These are phyloP conservation scores for Hanseniaspora clermontiae DNA, from an alignment of 805 yeast species.

Conservation along the genomic window DNA sequence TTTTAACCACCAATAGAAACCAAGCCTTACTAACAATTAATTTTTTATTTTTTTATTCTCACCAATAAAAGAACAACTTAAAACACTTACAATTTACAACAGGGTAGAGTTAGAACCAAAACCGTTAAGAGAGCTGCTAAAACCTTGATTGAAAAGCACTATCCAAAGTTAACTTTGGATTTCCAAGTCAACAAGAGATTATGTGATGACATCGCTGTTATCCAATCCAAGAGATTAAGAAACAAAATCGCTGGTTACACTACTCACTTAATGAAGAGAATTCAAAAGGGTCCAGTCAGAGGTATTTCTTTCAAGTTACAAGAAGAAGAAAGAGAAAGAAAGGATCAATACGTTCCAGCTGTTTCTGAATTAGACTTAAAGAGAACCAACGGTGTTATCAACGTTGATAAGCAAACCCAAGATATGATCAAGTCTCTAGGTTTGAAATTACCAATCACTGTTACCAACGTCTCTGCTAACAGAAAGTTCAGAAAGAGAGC, in stretches of 20 bases:
- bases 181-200: conserved; percentile 99
- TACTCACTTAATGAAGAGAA: conserved; percentile 99
- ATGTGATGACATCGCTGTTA: conserved; percentile 95
- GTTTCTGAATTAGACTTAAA: conserved; percentile 98
- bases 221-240: conserved; percentile 99
- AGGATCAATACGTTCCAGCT: conserved; percentile 99
- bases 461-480: conserved; percentile 77
- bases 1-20: not conserved
- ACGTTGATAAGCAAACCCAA: conserved; percentile 94
- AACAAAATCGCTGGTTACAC: conserved; percentile 99
- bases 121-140: conserved; percentile 99
- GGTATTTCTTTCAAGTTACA: conserved; percentile 99
- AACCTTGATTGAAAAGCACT: conserved; percentile 98
- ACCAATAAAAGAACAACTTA: not conserved
- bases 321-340: conserved; percentile 99
- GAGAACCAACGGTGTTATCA: conserved; percentile 89
- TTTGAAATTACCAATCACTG: conserved; percentile 74
- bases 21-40: conserved; percentile 9
- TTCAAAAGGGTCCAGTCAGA: conserved; percentile 99
- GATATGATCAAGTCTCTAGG: conserved; percentile 90
- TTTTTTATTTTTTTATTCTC: not conserved
- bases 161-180: conserved; percentile 98
- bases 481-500: conserved; percentile 88
- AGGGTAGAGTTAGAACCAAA: conserved; percentile 99
- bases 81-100: conserved; percentile 17